Evolutionary conservation across 2,329 filamentous ascomycete species (phyloP).

Genomic region (Trichoderma atroviride): DNA sequence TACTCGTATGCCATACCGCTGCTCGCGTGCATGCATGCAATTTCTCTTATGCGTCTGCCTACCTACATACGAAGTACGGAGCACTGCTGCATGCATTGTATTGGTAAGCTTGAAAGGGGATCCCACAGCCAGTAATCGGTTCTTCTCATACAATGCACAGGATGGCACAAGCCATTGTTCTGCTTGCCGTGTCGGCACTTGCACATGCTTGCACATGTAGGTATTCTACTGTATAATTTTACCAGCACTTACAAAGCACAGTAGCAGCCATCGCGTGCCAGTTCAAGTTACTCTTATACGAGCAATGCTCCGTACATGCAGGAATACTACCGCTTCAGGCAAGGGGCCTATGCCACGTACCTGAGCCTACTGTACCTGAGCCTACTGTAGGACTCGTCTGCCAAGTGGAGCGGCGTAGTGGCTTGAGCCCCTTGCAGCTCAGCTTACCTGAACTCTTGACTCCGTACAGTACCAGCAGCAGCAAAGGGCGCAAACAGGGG

Average conservation of each 20-base stretch:
- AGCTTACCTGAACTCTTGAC: constrained; percentile 7
- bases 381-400: neutral
- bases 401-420: constrained; percentile 14
- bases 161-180: neutral
- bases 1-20: neutral
- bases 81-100: neutral
- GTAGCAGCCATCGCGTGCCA: neutral
- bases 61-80: neutral
- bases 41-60: neutral
- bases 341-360: neutral
- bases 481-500: constrained; percentile 4
- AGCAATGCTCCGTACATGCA: neutral
- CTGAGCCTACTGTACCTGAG: neutral
- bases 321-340: constrained; percentile 8
- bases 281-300: neutral
- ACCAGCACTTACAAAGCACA: neutral
- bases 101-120: neutral
- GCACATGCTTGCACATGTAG: neutral
- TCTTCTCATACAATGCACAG: neutral
- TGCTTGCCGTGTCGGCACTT: neutral
- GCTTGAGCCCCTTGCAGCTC: constrained; percentile 20
- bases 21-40: neutral
- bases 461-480: neutral
- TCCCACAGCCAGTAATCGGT: neutral
- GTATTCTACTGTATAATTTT: neutral